Evolutionary conservation across 768 basidiomycete species (phyloP).

Genomic region (Pisolithus microcarpus): DNA sequence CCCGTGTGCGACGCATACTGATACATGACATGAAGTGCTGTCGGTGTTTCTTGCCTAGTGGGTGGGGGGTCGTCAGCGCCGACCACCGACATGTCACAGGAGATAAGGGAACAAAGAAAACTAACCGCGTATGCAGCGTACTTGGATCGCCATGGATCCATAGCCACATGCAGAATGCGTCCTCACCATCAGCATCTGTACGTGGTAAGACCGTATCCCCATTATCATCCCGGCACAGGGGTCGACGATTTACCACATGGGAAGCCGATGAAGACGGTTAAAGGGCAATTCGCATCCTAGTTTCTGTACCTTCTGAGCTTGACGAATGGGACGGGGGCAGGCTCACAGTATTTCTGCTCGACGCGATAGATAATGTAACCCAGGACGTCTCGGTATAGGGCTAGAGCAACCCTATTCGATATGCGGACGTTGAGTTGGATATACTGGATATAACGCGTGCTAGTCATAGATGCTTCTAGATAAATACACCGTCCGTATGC

Average conservation of each 20-base stretch:
- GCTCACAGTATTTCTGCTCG: constrained; percentile 22
- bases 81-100: neutral
- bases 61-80: neutral
- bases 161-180: constrained; percentile 22
- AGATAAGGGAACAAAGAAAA: neutral
- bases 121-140: constrained; percentile 4
- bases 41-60: neutral
- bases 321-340: neutral
- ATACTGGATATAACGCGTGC: constrained; percentile 12
- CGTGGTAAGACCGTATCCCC: neutral
- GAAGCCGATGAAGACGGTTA: no score
- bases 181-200: constrained; percentile 22
- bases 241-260: no score
- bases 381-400: constrained; percentile 17
- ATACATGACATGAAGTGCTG: neutral
- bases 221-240: neutral
- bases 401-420: constrained; percentile 19
- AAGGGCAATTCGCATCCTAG: neutral
- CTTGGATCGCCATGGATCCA: neutral
- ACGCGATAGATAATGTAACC: constrained; percentile 15
- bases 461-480: constrained; percentile 19
- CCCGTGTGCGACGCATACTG: neutral
- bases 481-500: constrained; percentile 1
- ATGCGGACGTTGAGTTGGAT: constrained; percentile 25
- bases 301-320: no score